Evolutionary conservation across 768 basidiomycete species (phyloP).

Genomic region (Hygrophorus pudorinus): DNA sequence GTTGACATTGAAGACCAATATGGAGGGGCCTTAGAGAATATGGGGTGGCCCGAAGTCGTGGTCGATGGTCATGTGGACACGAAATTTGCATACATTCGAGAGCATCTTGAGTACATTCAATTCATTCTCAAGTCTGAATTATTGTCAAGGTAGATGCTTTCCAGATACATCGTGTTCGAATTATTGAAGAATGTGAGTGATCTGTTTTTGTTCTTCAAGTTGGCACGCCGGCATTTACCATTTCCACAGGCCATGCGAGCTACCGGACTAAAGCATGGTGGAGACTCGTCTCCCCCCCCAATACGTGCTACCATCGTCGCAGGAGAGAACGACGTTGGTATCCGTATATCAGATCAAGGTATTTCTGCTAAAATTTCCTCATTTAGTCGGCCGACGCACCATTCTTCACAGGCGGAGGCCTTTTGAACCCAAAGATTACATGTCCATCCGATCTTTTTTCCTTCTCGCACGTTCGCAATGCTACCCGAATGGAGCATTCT

Average conservation of each 20-base stretch:
- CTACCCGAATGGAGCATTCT: conserved; percentile 53
- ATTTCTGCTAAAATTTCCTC: not conserved
- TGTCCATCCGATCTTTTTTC: conserved; percentile 77
- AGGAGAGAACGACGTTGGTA: conserved; percentile 60
- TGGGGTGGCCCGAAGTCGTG: conserved; percentile 50
- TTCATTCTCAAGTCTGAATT: not conserved
- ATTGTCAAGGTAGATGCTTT: not conserved
- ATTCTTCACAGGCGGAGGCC: conserved; percentile 53
- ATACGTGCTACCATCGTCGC: conserved; percentile 70
- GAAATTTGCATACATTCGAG: conserved; percentile 73
- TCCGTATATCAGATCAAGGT: conserved; percentile 93
- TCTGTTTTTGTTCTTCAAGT: not conserved
- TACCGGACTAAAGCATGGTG: conserved; percentile 41
- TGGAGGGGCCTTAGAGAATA: conserved; percentile 16
- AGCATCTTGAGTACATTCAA: conserved; percentile 67
- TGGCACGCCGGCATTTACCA: not conserved
- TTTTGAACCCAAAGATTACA: conserved; percentile 39
- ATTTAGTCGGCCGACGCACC: conserved; percentile 3
- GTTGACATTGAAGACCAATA: conserved; percentile 31
- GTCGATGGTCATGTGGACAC: conserved; percentile 67
- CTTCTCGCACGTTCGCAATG: conserved; percentile 79
- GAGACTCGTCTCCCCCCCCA: conserved; percentile 37
- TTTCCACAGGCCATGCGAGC: conserved; percentile 60
- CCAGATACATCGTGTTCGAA: conserved; percentile 80
- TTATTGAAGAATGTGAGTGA: conserved; percentile 74